These are phyloP conservation scores for Fraxinus excelsior DNA, from an alignment of 257 asterid genomes.

Conservation along the genomic window DNA sequence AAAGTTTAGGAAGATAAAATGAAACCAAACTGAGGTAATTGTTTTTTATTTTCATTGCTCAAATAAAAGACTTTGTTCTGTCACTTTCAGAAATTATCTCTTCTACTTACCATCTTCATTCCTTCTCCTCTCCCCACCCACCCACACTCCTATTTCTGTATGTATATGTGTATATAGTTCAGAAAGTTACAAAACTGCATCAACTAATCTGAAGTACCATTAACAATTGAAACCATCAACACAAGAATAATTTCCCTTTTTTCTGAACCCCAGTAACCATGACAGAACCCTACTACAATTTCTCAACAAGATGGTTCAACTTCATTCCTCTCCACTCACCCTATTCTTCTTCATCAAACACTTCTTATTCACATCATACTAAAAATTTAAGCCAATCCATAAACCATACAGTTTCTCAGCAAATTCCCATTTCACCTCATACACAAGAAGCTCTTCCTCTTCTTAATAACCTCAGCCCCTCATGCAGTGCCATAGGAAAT, in stretches of 20 bases:
- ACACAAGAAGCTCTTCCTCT: constrained; percentile 74
- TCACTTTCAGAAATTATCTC: constrained; percentile 32
- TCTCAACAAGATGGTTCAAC: constrained; percentile 54
- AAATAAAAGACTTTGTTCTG: constrained; percentile 21
- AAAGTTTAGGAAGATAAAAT: no score
- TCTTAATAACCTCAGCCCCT: constrained; percentile 47
- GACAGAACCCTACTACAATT: constrained; percentile 61
- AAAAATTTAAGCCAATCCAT: no score
- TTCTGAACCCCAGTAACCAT: constrained; percentile 30
- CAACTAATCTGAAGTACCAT: background rate
- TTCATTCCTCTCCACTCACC: constrained; percentile 28
- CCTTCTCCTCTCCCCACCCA: background rate
- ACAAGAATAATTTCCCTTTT: constrained; percentile 8
- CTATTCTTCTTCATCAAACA: background rate
- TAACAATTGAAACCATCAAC: background rate
- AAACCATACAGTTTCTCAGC: background rate
- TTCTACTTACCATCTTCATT: background rate
- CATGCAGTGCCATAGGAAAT: constrained; percentile 28
- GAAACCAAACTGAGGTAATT: background rate
- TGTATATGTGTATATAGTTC: constrained; percentile 3
- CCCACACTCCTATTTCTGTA: constrained; percentile 1
- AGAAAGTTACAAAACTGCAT: background rate
- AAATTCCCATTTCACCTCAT: constrained; percentile 19
- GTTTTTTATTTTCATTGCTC: constrained; percentile 31
- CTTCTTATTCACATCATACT: background rate